Evolutionary conservation across 116 monocot species (phyloP).

Genomic region (Trichopus zeylanicus): DNA sequence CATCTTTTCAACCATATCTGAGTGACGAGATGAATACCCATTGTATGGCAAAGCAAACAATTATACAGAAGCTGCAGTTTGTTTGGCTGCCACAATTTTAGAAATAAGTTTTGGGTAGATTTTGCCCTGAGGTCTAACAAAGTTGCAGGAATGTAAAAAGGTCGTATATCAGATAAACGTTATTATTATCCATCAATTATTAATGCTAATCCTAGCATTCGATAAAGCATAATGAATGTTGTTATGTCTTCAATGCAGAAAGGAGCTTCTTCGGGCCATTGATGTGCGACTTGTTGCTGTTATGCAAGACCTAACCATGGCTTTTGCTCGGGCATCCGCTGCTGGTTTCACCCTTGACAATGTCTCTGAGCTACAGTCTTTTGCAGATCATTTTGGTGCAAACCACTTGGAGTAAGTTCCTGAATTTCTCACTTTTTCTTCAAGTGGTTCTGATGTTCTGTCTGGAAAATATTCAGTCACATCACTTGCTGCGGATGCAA

Average conservation of each 20-base stretch:
- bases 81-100: too few species aligned
- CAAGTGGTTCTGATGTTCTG: not conserved
- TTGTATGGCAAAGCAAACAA: not conserved
- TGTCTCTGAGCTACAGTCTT: slow-evolving; percentile 65
- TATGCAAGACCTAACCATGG: slow-evolving; percentile 74
- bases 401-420: slow-evolving; percentile 55
- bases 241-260: slow-evolving; percentile 58
- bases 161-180: not conserved
- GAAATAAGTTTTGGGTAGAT: not conserved
- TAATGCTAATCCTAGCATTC: not conserved
- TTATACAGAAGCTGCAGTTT: not conserved
- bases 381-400: slow-evolving; percentile 85
- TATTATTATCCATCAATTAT: not conserved
- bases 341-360: slow-evolving; percentile 80
- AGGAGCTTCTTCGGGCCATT: slow-evolving; percentile 88
- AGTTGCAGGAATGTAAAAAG: too few species aligned
- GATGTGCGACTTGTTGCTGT: slow-evolving; percentile 71
- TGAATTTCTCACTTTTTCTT: not conserved
- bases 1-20: not conserved
- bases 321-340: slow-evolving; percentile 71
- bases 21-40: not conserved
- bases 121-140: not conserved
- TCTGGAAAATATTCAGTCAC: not conserved
- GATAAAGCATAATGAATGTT: not conserved
- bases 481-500: not conserved